phyloP scores from a whole-genome alignment of 257 asterid genomes.

The Avicennia marina region DNA sequence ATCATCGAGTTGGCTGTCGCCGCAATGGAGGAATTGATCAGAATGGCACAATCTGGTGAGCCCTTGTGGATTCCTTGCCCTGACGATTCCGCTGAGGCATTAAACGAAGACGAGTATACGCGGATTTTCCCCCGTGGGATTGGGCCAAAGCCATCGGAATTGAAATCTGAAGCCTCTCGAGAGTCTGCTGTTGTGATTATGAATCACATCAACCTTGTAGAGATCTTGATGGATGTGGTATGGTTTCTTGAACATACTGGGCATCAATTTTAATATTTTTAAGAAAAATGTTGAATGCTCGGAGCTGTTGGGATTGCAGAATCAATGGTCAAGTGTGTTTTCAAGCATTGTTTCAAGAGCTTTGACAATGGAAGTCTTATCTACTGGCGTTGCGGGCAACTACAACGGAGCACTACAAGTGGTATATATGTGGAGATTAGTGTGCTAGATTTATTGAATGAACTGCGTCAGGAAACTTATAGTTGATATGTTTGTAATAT shows the following conservation, averaged over 20 bases:
- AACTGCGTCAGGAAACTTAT: neutral
- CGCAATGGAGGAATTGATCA: constrained; percentile 47
- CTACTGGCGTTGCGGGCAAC: constrained; percentile 89
- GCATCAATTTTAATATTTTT: too few species aligned
- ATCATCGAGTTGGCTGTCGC: constrained; percentile 56
- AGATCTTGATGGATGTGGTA: constrained; percentile 73
- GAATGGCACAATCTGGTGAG: constrained; percentile 47
- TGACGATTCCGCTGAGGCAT: constrained; percentile 21
- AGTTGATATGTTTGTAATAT: neutral
- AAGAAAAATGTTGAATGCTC: too few species aligned
- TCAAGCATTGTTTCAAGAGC: constrained; percentile 80
- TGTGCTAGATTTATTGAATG: neutral
- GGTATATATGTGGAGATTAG: constrained; percentile 26
- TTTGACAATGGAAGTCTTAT: constrained; percentile 68
- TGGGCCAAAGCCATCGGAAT: constrained; percentile 56
- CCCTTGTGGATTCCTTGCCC: constrained; percentile 39
- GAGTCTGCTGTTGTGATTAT: constrained; percentile 69
- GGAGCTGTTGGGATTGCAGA: constrained; percentile 33
- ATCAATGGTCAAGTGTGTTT: constrained; percentile 82
- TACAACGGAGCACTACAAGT: constrained; percentile 87
- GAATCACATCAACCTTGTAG: constrained; percentile 56
- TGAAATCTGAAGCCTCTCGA: constrained; percentile 60
- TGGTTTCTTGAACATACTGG: neutral
- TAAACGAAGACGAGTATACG: constrained; percentile 52
- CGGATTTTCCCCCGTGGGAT: constrained; percentile 55